Evolutionary conservation across 768 basidiomycete species (phyloP).

Genomic region (Macrolepiota dolichaula): DNA sequence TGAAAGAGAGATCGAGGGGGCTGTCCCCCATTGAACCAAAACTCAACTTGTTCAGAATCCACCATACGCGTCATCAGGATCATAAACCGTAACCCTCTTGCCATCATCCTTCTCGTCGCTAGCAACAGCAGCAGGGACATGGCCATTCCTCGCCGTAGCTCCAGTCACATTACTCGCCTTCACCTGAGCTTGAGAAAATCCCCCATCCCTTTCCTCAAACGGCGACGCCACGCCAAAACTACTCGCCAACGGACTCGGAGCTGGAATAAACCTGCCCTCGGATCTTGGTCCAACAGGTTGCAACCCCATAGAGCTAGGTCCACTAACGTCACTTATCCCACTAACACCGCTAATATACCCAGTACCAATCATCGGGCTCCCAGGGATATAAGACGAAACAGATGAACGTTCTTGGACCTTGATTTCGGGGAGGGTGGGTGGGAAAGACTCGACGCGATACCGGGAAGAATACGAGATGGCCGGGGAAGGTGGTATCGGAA

Average conservation of each 20-base stretch:
- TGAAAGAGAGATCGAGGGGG: neutral
- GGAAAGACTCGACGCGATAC: conserved; percentile 44
- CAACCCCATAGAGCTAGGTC: neutral
- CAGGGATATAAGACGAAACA: conserved; percentile 26
- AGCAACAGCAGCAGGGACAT: conserved; percentile 9
- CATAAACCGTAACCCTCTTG: conserved; percentile 50
- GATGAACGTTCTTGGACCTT: conserved; percentile 39
- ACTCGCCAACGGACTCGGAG: conserved; percentile 37
- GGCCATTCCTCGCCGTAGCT: neutral
- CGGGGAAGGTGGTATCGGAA: conserved; percentile 37
- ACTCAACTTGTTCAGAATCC: conserved; percentile 44
- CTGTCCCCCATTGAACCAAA: neutral
- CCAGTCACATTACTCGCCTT: neutral
- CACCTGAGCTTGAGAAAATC: conserved; percentile 2
- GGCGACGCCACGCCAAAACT: conserved; percentile 26
- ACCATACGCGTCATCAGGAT: conserved; percentile 66
- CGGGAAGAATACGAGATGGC: conserved; percentile 26
- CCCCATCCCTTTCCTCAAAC: neutral
- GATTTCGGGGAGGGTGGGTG: conserved; percentile 56
- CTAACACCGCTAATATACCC: conserved; percentile 7
- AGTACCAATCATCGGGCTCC: conserved; percentile 7
- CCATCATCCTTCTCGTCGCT: conserved; percentile 16
- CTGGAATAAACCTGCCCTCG: conserved; percentile 29
- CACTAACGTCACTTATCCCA: neutral
- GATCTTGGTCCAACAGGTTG: conserved; percentile 6